These are phyloP conservation scores for Mrakia hoshinonis DNA, from an alignment of 768 basidiomycete species.

Conservation along the genomic window DNA sequence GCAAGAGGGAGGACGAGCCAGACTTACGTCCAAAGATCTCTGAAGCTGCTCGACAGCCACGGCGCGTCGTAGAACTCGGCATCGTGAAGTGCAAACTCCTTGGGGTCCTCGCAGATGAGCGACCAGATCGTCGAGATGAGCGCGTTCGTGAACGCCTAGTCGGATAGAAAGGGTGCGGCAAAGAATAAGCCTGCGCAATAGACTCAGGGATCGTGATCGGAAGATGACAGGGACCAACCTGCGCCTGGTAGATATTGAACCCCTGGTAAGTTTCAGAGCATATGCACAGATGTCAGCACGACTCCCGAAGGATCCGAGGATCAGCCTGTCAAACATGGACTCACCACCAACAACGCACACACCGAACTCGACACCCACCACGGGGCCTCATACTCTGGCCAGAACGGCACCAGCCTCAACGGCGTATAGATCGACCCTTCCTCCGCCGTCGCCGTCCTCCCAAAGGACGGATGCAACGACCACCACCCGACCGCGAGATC, in stretches of 20 bases:
- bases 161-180: too few species aligned
- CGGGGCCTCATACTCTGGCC: not conserved
- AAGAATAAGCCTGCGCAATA: too few species aligned
- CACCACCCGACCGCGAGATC: slow-evolving; percentile 6
- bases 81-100: not conserved
- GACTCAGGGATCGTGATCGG: too few species aligned
- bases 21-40: slow-evolving; percentile 8
- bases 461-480: not conserved
- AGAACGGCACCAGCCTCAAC: not conserved
- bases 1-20: not conserved
- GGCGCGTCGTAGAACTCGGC: not conserved
- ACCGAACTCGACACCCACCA: not conserved
- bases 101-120: not conserved
- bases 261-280: too few species aligned
- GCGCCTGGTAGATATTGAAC: not conserved
- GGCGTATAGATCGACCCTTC: slow-evolving; percentile 7
- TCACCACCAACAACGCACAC: not conserved
- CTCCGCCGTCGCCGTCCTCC: not conserved
- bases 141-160: slow-evolving; percentile 13
- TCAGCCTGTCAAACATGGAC: too few species aligned
- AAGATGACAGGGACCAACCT: too few species aligned
- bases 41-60: not conserved
- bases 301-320: too few species aligned
- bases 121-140: not conserved
- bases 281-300: too few species aligned